These are phyloP conservation scores for Glycine tomentella DNA, from an alignment of 306 rosid genomes.

Conservation along the genomic window DNA sequence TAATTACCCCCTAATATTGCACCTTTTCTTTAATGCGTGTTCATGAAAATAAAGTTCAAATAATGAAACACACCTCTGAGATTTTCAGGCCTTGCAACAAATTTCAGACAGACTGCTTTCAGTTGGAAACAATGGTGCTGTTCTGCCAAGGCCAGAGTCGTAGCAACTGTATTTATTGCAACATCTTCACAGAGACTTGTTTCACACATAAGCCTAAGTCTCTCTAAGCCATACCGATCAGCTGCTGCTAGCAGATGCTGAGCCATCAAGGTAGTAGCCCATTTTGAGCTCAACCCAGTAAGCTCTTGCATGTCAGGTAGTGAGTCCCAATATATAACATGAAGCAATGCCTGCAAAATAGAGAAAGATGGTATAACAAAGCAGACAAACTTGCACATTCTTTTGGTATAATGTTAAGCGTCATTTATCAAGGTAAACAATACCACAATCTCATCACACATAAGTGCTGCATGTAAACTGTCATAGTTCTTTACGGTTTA, in stretches of 20 bases:
- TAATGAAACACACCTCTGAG: constrained; percentile 63
- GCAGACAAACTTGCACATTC: no score
- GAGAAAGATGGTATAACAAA: no score
- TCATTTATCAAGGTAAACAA: constrained; percentile 33
- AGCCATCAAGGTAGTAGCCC: constrained; percentile 79
- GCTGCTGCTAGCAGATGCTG: constrained; percentile 96
- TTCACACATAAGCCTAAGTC: constrained; percentile 77
- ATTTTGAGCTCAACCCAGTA: constrained; percentile 68
- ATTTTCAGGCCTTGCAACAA: constrained; percentile 81
- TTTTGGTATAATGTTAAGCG: constrained; percentile 22
- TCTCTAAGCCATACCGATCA: constrained; percentile 79
- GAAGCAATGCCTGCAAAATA: constrained; percentile 75
- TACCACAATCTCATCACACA: constrained; percentile 38
- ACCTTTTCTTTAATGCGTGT: not conserved
- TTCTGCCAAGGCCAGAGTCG: constrained; percentile 89
- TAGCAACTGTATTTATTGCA: constrained; percentile 83
- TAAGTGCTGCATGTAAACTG: not conserved
- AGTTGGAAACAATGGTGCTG: constrained; percentile 91
- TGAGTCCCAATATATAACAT: constrained; percentile 80
- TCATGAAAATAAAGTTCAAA: constrained; percentile 23
- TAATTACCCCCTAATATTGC: not conserved
- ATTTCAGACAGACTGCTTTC: constrained; percentile 86
- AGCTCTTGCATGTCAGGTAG: constrained; percentile 80
- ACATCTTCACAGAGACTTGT: constrained; percentile 74
- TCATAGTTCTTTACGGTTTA: no score